A percentile compares a stretch with the other conserved stretches of the same genome.
Conservation (phyloP, 805 yeast genomes). For the Barnettozyma sucrosica region DNA sequence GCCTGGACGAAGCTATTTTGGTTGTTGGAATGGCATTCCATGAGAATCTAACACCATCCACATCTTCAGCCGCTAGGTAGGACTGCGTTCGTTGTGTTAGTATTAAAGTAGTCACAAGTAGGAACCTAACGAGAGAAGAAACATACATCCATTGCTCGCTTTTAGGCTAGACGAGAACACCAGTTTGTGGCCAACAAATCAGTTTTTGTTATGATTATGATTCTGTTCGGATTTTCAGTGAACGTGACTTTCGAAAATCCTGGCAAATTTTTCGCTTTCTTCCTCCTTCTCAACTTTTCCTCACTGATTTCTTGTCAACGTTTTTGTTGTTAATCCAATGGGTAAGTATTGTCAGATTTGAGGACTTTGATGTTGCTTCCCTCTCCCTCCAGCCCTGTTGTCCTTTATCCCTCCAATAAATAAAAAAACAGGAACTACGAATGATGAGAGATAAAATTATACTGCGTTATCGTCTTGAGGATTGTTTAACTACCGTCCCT, state of each 20-base stretch:
- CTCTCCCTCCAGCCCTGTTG: neutral
- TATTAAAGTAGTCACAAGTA: neutral
- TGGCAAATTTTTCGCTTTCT: neutral
- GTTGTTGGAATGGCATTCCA: slow-evolving; percentile 57
- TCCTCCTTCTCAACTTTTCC: neutral
- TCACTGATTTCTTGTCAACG: neutral
- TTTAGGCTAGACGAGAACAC: neutral
- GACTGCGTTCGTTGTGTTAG: slow-evolving; percentile 2
- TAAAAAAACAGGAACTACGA: neutral
- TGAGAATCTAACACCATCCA: slow-evolving; percentile 55
- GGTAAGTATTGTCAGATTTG: neutral
- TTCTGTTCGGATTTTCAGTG: neutral
- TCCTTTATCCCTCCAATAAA: neutral
- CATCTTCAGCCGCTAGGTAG: slow-evolving; percentile 18
- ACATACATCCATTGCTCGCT: slow-evolving; percentile 6
- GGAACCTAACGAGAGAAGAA: neutral
- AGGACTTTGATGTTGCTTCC: neutral
- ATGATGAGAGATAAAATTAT: slow-evolving; percentile 22
- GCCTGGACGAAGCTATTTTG: slow-evolving; percentile 45
- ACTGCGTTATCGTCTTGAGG: slow-evolving; percentile 33
- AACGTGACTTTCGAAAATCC: neutral
- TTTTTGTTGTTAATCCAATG: neutral
- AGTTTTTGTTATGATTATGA: neutral
- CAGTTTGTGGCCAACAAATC: neutral
- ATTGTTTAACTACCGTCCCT: slow-evolving; percentile 28